Base-by-base conservation (phyloP, 1,284 basidiomycete genomes). In the Ceratobasidium sp. region DNA sequence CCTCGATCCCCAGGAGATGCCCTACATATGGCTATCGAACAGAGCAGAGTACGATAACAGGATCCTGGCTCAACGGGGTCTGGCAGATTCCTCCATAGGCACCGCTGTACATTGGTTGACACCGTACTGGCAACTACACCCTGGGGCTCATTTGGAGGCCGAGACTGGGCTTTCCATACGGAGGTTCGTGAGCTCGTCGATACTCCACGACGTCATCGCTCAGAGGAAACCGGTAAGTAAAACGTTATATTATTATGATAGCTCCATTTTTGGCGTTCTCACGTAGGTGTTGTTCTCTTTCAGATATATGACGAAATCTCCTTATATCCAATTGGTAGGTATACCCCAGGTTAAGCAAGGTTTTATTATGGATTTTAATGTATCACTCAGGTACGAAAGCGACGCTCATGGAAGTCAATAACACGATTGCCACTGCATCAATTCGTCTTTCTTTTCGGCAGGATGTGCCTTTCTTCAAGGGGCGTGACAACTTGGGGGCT, bases 251-350 rank as follows among this genome's bases (percentile, higher is more conserved):
- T 29, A 8, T n/a, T 41, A 41, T 14, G 5, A 24, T 19, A 11
- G 17, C 3, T 8, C 4, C 4, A 27, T 22, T 31, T 22, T 31
- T 31, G 4, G 17, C 19, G 47, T 19, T 5, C n/a, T 15, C 17
- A 27, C 60, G 6, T 29, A 11, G 11, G 11, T 41, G 6, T 11
- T 17, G 6, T 36, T 5, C 4, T 41, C 11, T 41, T 29, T 3
- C 33, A 65, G 63, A 8, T 19, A 50, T 65, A 65, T 24, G 2
- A 8, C n/a, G 27, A 33, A 14, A 31, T 65, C 8, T 6, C 48
- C 1, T 15, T 65, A 33, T 65, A 27, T 47, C 63, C 63, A 29
- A 50, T 65, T 3, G 51, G 63, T 65, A 24, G n/a, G 63, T 22
- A 17, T 51, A 53, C 19, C 14, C 8, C 33, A 5, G 9, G 36